phyloP scores from a whole-genome alignment of 306 rosid species.

The Canavalia ensiformis region DNA sequence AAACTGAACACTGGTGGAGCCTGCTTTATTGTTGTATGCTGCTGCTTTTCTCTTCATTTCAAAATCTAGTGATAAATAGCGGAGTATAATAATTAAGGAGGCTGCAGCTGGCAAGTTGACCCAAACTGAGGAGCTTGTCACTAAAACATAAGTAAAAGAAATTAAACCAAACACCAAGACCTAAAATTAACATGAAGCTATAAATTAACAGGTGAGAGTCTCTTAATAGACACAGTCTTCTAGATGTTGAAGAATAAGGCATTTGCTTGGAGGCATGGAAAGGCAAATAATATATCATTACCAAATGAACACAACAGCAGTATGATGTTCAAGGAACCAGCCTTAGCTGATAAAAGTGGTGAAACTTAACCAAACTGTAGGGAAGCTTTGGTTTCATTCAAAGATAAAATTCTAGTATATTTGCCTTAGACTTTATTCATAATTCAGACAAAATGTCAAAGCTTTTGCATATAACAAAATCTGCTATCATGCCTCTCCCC shows the following conservation, averaged over 20 bases:
- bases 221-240: conserved; percentile 24
- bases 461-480: conserved; percentile 27
- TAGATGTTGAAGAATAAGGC: conserved; percentile 4
- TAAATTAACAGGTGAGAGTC: conserved; percentile 35
- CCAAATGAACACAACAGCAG: background rate
- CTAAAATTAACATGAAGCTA: conserved; percentile 33
- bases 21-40: conserved; percentile 70
- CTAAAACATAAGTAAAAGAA: conserved; percentile 65
- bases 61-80: conserved; percentile 85
- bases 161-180: conserved; percentile 46
- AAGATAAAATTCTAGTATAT: conserved; percentile 2
- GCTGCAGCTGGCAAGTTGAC: conserved; percentile 97
- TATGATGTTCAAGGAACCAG: conserved; percentile 29
- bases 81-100: conserved; percentile 71
- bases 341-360: conserved; percentile 34
- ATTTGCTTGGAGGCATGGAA: conserved; percentile 38
- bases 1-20: conserved; percentile 57
- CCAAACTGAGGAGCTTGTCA: conserved; percentile 99
- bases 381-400: conserved; percentile 35
- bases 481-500: background rate
- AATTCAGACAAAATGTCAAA: conserved; percentile 37
- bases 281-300: background rate
- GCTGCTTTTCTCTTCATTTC: conserved; percentile 93
- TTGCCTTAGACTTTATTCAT: background rate
- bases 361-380: conserved; percentile 40